Percentiles rank a stretch among this genome's conserved stretches.
Conservation (phyloP, 2,329 filamentous ascomycete genomes). For the Aspergillus aculeatus region DNA sequence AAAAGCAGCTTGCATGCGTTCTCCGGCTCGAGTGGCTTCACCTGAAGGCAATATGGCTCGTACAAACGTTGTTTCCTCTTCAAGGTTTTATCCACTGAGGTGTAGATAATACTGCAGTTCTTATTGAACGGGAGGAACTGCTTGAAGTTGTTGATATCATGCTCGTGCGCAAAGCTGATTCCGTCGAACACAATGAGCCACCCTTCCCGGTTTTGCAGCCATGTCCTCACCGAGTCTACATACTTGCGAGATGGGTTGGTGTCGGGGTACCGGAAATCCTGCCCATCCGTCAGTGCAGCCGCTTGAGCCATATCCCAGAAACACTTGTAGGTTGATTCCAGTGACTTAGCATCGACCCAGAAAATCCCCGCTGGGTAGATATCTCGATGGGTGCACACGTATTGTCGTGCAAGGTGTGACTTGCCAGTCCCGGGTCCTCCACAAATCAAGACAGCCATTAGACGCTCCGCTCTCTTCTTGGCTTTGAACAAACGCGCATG, state of each 20-base stretch:
- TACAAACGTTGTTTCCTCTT: constrained; percentile 57
- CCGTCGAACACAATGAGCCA: constrained; percentile 70
- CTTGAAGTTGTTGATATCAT: constrained; percentile 50
- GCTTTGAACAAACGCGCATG: constrained; percentile 60
- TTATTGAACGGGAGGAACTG: constrained; percentile 64
- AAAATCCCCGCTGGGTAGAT: constrained; percentile 67
- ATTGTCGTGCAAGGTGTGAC: constrained; percentile 66
- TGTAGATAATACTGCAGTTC: constrained; percentile 66
- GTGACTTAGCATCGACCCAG: constrained; percentile 65
- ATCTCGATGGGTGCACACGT: constrained; percentile 60
- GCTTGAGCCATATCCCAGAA: constrained; percentile 66
- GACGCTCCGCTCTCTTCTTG: constrained; percentile 57
- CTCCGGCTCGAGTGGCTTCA: constrained; percentile 55
- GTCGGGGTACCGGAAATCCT: constrained; percentile 37
- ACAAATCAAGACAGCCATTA: constrained; percentile 63
- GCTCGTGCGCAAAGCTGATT: constrained; percentile 59
- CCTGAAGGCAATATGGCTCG: constrained; percentile 58
- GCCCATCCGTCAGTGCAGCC: constrained; percentile 50
- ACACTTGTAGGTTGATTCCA: constrained; percentile 58
- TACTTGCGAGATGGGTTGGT: constrained; percentile 49
- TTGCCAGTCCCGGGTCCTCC: constrained; percentile 67
- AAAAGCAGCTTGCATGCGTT: constrained; percentile 63
- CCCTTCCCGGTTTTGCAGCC: constrained; percentile 61
- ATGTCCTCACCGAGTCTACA: constrained; percentile 58
- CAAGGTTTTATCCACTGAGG: constrained; percentile 62